Base-by-base conservation (phyloP, 2,329 filamentous ascomycete genomes). In the Colletotrichum sidae region DNA sequence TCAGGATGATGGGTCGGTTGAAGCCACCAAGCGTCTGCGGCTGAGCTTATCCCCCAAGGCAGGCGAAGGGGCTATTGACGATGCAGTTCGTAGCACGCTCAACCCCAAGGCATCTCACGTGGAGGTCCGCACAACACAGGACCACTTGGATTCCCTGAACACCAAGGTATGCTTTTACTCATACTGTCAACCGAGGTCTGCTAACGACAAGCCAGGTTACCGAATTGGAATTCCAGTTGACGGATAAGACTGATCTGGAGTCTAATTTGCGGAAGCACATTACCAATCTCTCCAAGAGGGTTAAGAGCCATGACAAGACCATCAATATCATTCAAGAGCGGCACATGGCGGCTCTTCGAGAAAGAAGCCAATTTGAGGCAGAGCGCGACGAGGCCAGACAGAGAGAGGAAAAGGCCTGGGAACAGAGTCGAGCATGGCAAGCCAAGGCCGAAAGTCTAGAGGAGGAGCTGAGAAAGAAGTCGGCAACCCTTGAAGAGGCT, bases 321-420 rank as follows among this genome's bases (percentile, higher is more conserved):
- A 72, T 83, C 2, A 75, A 76, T 25, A 74, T 75, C 6, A 80
- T 87, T 4, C 82, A 86, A 54, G 72, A 76, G 8, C 80, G 79
- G 47, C 83, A 82, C 62, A 81, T 84, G 68, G 77, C 77, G 12
- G 84, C 86, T 3, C 72, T 88, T 6, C 75, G 82, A 61, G 86
- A 89, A 25, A 83, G 85, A 39, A 78, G 77, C 39, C 71, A 70
- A 6, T 84, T 83, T 45, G 80, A 87, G 69, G 77, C 74, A 17
- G 78, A 87, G 38, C 80, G 80, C 54, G 74, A 79, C 44, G 79
- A 83, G 47, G 74, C 79, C 0, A 77, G 74, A 42, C 75, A 81
- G 51, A 73, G 78, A 2, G 78, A 80, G 42, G 54, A 47, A 15
- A 77, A 77, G 45, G 74, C 76, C 15, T 74, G 75, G 58, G 71